Evolutionary conservation across 2,329 filamentous ascomycete genomes (phyloP), one percentile per base, ranked within the genome.

Genomic region (Scedosporium minutisporum): DNA sequence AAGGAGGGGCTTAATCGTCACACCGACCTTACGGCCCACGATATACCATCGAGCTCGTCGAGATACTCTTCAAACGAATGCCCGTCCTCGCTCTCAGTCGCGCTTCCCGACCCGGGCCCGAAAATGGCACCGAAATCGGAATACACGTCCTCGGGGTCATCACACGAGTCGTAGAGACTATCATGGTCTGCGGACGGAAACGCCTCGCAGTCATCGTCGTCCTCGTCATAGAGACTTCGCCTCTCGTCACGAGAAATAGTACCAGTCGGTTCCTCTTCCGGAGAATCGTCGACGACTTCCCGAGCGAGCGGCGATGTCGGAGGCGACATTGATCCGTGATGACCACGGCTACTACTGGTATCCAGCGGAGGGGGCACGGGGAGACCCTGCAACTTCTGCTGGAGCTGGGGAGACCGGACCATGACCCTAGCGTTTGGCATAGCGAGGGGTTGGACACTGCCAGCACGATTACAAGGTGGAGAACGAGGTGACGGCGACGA

Each of bases 31-130:
- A 63, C 61, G 64, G 73, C 71, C 74, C 80, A 82, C 6, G 79
- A 78, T 64, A 84, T 82, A 9, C 81, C 81, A 65, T 84, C 82
- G 64, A 84, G 68, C 64, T 83, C 81, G 66, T 84, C 81, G 66
- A 84, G 73, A 67, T 80, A 82, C 66, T 82, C 81, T 67, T 84
- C 81, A 62, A 80, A 80, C 27, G 76, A 78, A 21, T 48, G 42
- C 46, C 48, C 53, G 62, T 79, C 72, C 18, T 76, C 76, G 2
- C 77, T 74, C 4, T 72, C 73, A 3, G 67, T 65, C 3, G 59
- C 41, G 2, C 70, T 66, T 0, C 63, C 66, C 1, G 67, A 69
- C 1, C 73, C 72, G 3, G 58, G n/a, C 42, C 77, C 76, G 65
- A 84, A 83, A 3, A 83, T 73, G 27, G 80, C 75, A 4, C 79